These are phyloP conservation scores for Farysia itapuensis DNA, from an alignment of 1,284 basidiomycete species.

Conservation along the genomic window DNA sequence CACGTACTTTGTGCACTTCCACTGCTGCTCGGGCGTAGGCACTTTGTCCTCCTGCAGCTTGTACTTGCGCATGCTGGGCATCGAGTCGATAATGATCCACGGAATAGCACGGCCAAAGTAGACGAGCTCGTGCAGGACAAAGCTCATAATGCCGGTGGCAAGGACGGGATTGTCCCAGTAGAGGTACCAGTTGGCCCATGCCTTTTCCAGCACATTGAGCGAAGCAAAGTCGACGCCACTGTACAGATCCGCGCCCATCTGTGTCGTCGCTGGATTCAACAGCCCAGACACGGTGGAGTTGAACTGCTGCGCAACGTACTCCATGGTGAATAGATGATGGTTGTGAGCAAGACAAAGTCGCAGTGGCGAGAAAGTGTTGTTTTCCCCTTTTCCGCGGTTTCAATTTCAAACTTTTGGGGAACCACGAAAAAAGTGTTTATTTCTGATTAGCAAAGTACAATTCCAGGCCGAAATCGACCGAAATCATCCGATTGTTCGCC, in stretches of 20 bases:
- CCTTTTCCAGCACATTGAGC: slow-evolving; percentile 48
- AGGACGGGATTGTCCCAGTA: slow-evolving; percentile 76
- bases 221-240: slow-evolving; percentile 36
- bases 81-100: slow-evolving; percentile 92
- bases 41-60: slow-evolving; percentile 84
- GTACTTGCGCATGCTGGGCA: slow-evolving; percentile 91
- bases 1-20: slow-evolving; percentile 94
- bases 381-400: not conserved
- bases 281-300: slow-evolving; percentile 38
- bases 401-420: not conserved
- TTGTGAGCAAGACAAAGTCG: too few species aligned
- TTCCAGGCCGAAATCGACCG: not conserved
- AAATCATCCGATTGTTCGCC: not conserved
- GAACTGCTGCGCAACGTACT: slow-evolving; percentile 34
- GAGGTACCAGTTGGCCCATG: slow-evolving; percentile 62
- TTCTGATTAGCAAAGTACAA: too few species aligned
- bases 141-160: slow-evolving; percentile 91
- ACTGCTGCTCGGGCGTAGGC: slow-evolving; percentile 79
- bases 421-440: too few species aligned
- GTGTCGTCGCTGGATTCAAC: slow-evolving; percentile 29
- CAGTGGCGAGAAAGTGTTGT: too few species aligned
- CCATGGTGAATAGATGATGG: slow-evolving; percentile 32
- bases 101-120: slow-evolving; percentile 96
- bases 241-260: slow-evolving; percentile 61
- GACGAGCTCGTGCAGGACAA: slow-evolving; percentile 89